Evolutionary conservation across 306 rosid genomes (phyloP), one percentile per base, ranked within the genome.

Genomic region (Abrus precatorius): DNA sequence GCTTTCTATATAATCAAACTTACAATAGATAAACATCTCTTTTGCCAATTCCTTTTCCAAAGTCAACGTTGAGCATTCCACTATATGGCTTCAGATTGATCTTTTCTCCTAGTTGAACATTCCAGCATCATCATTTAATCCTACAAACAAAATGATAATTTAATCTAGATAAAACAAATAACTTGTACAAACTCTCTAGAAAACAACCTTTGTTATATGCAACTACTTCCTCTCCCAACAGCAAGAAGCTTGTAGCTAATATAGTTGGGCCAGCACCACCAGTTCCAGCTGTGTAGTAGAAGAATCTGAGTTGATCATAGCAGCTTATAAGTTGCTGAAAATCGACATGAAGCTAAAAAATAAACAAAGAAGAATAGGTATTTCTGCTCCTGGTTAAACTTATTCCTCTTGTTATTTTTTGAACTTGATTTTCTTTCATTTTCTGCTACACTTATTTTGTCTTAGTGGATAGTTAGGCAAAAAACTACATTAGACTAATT

Each of bases 201-300:
- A 7, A 81, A 79, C 71, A 75, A 91, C 97, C 99, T 89, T 91
- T 92, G 86, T 80, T 90, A 84, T 89, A 95, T 5, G 97, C 99
- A 82, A 89, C 86, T 73, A 95, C 97, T 86, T 95, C 97, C 86
- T 95, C 99, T 80, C 99, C 99, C 72, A 95, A 89, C 64, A 95
- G 85, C 76, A 95, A 84, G 88, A 95, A 95, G 70, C 99, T 95
- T 50, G 99, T 93, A 40, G 97, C 94, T 71, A 92, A 87, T 86
- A 93, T 90, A 40, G 99, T 92, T 59, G 99, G 99, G 82, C 97
- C 97, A 57, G 97, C 97, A 72, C 99, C 99, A 49, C 99, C 99
- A 61, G 92, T 90, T 76, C 99, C 99, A 65, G 94, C 99, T 64
- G 99, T 93, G 87, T 89, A 91, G 91, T 92, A 92, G 90, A 74